These are phyloP conservation scores for Eucalyptus pauciflora DNA, from an alignment of 345 rosid genomes.

Conservation along the genomic window DNA sequence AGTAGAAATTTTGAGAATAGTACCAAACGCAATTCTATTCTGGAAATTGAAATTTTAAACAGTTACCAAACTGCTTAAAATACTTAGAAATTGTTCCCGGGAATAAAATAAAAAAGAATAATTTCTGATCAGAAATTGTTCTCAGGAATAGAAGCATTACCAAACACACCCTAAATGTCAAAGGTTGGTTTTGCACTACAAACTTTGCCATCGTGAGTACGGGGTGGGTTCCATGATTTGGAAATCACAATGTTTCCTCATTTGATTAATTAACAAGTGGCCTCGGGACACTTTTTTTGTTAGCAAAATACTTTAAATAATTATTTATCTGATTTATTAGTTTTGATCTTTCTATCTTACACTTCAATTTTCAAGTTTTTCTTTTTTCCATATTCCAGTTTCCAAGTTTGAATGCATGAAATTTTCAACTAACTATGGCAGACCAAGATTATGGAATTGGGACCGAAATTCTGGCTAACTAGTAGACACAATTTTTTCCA, in stretches of 20 bases:
- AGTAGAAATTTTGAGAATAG: no score
- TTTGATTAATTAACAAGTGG: not conserved
- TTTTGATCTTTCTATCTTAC: not conserved
- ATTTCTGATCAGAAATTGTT: accelerated
- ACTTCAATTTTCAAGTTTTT: not conserved
- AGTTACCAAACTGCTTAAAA: accelerated
- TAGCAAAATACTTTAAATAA: not conserved
- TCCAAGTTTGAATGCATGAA: not conserved
- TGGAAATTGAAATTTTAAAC: accelerated
- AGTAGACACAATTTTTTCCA: not conserved
- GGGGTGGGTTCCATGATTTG: no score
- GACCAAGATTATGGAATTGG: not conserved
- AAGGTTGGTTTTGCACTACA: not conserved
- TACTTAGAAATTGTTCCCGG: accelerated
- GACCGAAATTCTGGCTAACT: not conserved
- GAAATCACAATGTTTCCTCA: not conserved
- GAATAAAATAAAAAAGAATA: accelerated
- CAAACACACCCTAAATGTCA: not conserved
- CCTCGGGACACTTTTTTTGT: not conserved
- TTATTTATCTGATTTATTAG: not conserved
- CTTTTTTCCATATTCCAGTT: not conserved
- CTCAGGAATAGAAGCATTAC: accelerated
- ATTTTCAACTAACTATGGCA: not conserved
- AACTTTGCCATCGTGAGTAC: no score
- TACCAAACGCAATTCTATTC: no score